Conservation (phyloP, 208 protist species). For the Leishmania gerbilli region DNA sequence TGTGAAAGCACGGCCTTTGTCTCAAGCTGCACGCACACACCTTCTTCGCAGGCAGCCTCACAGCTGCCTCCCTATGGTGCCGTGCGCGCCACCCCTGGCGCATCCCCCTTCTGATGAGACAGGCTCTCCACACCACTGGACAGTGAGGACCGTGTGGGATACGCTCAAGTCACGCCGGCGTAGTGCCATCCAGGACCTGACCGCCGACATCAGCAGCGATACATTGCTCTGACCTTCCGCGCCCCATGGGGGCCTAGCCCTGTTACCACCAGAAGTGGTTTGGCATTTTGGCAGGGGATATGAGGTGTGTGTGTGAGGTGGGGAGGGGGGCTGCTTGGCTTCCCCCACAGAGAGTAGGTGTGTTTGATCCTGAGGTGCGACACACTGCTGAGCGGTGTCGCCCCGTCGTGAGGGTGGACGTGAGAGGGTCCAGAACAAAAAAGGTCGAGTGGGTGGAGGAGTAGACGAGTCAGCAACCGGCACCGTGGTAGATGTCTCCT, state of each 20-base stretch:
- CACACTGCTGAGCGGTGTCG: neutral
- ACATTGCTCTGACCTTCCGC: neutral
- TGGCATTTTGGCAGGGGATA: neutral
- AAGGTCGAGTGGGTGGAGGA: neutral
- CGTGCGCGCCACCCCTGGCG: neutral
- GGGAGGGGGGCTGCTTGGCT: neutral
- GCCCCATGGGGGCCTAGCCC: too few relatives aligned
- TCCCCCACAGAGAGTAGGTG: neutral
- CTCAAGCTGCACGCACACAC: neutral
- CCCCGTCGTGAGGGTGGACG: neutral
- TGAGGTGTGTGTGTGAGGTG: neutral
- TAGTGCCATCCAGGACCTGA: neutral
- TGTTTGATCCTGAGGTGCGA: neutral
- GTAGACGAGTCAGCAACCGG: neutral
- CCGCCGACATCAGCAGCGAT: neutral
- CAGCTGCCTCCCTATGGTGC: neutral
- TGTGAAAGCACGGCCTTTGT: neutral
- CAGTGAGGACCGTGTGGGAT: neutral
- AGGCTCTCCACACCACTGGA: neutral
- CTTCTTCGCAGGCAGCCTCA: neutral
- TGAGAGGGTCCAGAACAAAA: neutral
- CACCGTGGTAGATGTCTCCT: neutral
- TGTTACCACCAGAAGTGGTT: neutral
- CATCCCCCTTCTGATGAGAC: neutral
- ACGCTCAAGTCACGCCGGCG: neutral